These are phyloP conservation scores for Ricinus communis DNA, from an alignment of 345 rosid species.

Conservation along the genomic window DNA sequence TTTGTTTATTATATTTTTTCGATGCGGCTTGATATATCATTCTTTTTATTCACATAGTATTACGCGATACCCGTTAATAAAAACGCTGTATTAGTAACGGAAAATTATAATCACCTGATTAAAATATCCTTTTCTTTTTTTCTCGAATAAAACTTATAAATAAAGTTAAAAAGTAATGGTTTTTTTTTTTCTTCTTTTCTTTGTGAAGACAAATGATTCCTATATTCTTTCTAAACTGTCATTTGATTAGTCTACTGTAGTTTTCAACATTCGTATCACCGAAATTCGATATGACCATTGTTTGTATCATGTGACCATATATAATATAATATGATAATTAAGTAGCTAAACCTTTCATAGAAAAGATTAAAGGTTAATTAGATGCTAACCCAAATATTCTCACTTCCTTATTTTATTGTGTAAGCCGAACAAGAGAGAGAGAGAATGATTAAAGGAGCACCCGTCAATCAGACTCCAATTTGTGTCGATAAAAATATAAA, in stretches of 20 bases:
- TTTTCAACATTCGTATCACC: conserved; percentile 55
- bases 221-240: conserved; percentile 20
- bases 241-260: conserved; percentile 20
- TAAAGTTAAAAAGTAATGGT: no score
- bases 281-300: conserved; percentile 41
- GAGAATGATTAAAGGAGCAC: conserved; percentile 40
- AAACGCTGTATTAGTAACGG: no score
- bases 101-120: no score
- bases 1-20: no score
- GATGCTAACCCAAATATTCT: conserved; percentile 19
- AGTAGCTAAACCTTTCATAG: no score
- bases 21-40: no score
- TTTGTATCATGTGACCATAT: conserved; percentile 10
- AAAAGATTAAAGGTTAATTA: no score
- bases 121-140: no score
- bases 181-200: conserved; percentile 28
- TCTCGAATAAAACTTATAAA: no score
- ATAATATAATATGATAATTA: background rate
- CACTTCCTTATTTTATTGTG: background rate
- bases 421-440: conserved; percentile 24
- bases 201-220: conserved; percentile 26
- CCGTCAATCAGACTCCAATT: conserved; percentile 48
- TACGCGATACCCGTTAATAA: no score
- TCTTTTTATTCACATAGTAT: no score
- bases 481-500: conserved; percentile 30